Evolutionary conservation across 2,329 filamentous ascomycete genomes (phyloP).

Genomic region (Aaosphaeria pasadenensis): DNA sequence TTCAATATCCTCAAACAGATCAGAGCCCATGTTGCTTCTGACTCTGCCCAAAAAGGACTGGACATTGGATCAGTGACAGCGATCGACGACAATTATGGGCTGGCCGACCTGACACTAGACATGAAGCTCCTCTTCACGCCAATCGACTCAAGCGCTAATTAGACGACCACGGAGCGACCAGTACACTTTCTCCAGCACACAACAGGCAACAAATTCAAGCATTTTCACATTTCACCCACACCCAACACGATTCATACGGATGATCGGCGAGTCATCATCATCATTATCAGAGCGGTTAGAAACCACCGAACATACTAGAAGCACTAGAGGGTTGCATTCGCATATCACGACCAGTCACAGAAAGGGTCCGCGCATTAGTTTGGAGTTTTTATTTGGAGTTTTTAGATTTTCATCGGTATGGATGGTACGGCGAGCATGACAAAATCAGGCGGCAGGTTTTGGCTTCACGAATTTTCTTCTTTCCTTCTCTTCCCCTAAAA

Average conservation of each 20-base stretch:
- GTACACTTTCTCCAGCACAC: not conserved
- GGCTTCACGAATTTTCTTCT: too few relatives aligned
- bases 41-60: constrained; percentile 63
- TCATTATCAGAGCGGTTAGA: constrained; percentile 6
- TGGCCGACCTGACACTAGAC: constrained; percentile 63
- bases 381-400: not conserved
- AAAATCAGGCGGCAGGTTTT: too few relatives aligned
- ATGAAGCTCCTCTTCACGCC: constrained; percentile 71
- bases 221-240: not conserved
- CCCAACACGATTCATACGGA: constrained; percentile 1
- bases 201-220: not conserved
- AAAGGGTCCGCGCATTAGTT: not conserved
- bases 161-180: not conserved
- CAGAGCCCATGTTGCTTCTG: constrained; percentile 59
- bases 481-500: constrained; percentile 12
- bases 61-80: constrained; percentile 66
- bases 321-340: constrained; percentile 1
- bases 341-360: not conserved
- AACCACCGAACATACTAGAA: constrained; percentile 10
- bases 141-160: constrained; percentile 30
- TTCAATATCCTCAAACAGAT: constrained; percentile 61
- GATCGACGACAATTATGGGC: constrained; percentile 65
- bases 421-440: not conserved
- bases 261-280: constrained; percentile 5
- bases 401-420: not conserved